Base-by-base conservation (phyloP, 352 stramenopile species). In the Phytophthora cajani region DNA sequence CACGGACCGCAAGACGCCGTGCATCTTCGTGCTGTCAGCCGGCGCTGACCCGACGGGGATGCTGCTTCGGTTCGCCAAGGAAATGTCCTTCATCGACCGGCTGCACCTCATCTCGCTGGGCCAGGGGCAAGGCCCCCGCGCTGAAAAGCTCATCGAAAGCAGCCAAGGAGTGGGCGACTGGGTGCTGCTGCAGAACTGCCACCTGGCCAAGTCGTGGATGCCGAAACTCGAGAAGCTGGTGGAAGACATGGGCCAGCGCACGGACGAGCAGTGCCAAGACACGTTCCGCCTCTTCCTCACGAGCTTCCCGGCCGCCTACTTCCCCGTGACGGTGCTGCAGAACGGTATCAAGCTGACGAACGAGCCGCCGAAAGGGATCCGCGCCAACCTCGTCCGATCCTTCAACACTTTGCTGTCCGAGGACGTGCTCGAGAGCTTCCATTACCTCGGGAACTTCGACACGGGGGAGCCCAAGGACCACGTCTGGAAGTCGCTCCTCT, bases 121-220 rank as follows among this genome's bases (percentile, higher is more conserved):
- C 0, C 94, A 98, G 59, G 95, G 94, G 14, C 95, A 98, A 76
- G 94, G 92, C 1, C 91, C 94, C 5, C 88, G 92, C 5, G 95
- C 94, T 1, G 90, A 98, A 64, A 81, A 92, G 46, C 84, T 98
- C 2, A 98, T 98, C 30, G 85, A 97, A 59, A 82, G 68, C 17
- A 93, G 87, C 23, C 90, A 93, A 19, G 68, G 77, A 5, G 88
- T 83, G 0, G 94, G 93, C 0, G 94, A 98, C 79, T 98, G 95
- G 95, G 94, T 98, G 14, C 61, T 98, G 44, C 72, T 98, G 8
- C 94, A 98, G 57, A 98, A 98, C 59, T 98, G 94, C 69, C 96
- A 98, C 67, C 79, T 98, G 8, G 95, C 94, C 10, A 98, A 98
- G 58, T 96, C 84, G 17, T 98, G 95, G 95, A 97, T 98, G 91